Percentiles rank a stretch among this genome's conserved stretches.
These are phyloP conservation scores for Aspergillus flavus DNA, from an alignment of 2,329 filamentous ascomycete genomes.

Conservation along the genomic window DNA sequence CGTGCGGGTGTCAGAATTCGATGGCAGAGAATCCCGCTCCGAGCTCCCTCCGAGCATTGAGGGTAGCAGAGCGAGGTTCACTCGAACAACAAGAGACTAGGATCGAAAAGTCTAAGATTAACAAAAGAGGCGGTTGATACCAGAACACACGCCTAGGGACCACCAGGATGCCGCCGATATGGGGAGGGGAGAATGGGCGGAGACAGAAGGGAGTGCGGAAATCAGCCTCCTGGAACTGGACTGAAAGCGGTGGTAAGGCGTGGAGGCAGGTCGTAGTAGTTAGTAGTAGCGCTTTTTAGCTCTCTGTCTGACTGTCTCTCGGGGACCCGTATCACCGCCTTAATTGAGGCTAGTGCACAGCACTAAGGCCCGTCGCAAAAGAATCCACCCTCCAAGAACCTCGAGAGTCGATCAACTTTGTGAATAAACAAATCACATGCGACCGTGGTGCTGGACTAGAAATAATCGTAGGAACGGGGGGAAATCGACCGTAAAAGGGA, in stretches of 20 bases:
- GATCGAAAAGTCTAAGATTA: slow-evolving; percentile 13
- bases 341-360: slow-evolving; percentile 28
- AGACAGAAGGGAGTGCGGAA: slow-evolving; percentile 14
- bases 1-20: slow-evolving; percentile 31
- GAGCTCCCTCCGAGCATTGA: slow-evolving; percentile 39
- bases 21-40: slow-evolving; percentile 33
- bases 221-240: slow-evolving; percentile 29
- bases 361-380: slow-evolving; percentile 21
- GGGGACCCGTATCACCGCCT: slow-evolving; percentile 29
- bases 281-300: slow-evolving; percentile 19
- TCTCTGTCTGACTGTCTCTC: slow-evolving; percentile 14
- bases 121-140: slow-evolving; percentile 13
- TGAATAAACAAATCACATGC: slow-evolving; percentile 14
- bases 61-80: slow-evolving; percentile 29
- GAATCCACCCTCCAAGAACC: slow-evolving; percentile 15
- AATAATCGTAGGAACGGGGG: slow-evolving; percentile 12
- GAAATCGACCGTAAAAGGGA: slow-evolving; percentile 7
- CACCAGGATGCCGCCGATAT: slow-evolving; percentile 28
- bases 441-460: slow-evolving; percentile 14
- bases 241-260: slow-evolving; percentile 14
- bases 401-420: slow-evolving; percentile 8
- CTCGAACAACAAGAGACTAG: slow-evolving; percentile 12
- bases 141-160: slow-evolving; percentile 17
- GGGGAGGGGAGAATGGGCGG: slow-evolving; percentile 16
- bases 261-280: slow-evolving; percentile 16